phyloP scores from a whole-genome alignment of 2,329 filamentous ascomycete species.

The Pseudonectria buxi region DNA sequence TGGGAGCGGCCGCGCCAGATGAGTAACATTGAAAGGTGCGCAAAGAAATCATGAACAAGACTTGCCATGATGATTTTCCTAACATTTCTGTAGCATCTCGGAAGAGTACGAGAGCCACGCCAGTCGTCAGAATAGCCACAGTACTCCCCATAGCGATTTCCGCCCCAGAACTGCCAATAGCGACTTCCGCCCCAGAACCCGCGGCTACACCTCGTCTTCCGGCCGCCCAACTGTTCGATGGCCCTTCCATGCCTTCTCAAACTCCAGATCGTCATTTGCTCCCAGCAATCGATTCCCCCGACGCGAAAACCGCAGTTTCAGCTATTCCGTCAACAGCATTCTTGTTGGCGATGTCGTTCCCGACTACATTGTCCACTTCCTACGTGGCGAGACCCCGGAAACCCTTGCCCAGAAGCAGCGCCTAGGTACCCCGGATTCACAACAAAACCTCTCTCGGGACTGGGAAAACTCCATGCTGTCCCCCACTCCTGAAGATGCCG shows the following conservation, averaged over 20 bases:
- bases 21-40: no score
- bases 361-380: conserved; percentile 49
- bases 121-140: conserved; percentile 3
- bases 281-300: conserved; percentile 17
- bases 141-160: not conserved
- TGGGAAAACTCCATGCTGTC: no score
- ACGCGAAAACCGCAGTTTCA: conserved; percentile 21
- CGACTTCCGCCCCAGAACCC: conserved; percentile 11
- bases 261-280: conserved; percentile 18
- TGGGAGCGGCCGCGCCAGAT: no score
- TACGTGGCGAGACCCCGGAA: conserved; percentile 50
- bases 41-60: no score
- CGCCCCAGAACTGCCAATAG: not conserved
- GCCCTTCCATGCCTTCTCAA: conserved; percentile 23
- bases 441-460: no score
- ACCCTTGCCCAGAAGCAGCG: conserved; percentile 39
- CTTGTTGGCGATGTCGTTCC: conserved; percentile 42
- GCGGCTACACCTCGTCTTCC: conserved; percentile 19
- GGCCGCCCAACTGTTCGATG: conserved; percentile 20
- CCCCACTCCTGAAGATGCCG: no score
- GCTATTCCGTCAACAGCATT: conserved; percentile 23
- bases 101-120: conserved; percentile 13
- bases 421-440: conserved; percentile 10
- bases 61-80: no score
- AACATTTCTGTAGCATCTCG: conserved; percentile 12